Evolutionary conservation across 192 early-diverging fungal genomes (phyloP).

Genomic region (Mortierella hygrophila): DNA sequence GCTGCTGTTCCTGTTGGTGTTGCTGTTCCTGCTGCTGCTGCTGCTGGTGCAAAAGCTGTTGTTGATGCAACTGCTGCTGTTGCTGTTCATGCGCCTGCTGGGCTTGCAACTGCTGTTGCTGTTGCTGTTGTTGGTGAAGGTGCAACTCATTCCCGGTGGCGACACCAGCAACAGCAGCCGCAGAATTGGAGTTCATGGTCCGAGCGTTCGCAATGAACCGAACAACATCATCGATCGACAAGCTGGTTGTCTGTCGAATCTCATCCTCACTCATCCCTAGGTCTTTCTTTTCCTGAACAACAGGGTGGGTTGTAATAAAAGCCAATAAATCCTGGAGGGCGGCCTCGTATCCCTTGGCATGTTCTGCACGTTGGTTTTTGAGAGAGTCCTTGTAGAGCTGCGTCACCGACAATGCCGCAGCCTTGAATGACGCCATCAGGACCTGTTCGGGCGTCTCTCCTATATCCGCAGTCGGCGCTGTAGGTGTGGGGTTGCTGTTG

Average conservation of each 20-base stretch:
- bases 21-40: slow-evolving; percentile 23
- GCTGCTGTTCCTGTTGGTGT: slow-evolving; percentile 20
- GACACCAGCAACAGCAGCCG: neutral
- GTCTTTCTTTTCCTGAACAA: slow-evolving; percentile 40
- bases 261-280: slow-evolving; percentile 46
- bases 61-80: slow-evolving; percentile 25
- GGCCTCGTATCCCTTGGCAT: slow-evolving; percentile 65
- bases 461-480: neutral
- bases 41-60: slow-evolving; percentile 24
- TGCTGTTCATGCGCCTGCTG: slow-evolving; percentile 20
- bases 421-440: slow-evolving; percentile 65
- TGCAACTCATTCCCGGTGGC: slow-evolving; percentile 21
- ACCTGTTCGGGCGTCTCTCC: slow-evolving; percentile 61
- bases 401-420: slow-evolving; percentile 64
- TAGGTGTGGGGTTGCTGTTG: neutral
- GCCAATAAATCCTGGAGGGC: slow-evolving; percentile 64
- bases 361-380: slow-evolving; percentile 63
- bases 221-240: slow-evolving; percentile 45
- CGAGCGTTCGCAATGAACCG: slow-evolving; percentile 40
- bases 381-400: slow-evolving; percentile 68
- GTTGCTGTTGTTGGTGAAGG: slow-evolving; percentile 31
- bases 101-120: slow-evolving; percentile 20
- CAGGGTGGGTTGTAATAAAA: slow-evolving; percentile 62
- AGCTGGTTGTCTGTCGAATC: slow-evolving; percentile 38
- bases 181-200: slow-evolving; percentile 36